Evolutionary conservation across 2,329 filamentous ascomycete genomes (phyloP).

Genomic region (Emergomyces pasteurianus): DNA sequence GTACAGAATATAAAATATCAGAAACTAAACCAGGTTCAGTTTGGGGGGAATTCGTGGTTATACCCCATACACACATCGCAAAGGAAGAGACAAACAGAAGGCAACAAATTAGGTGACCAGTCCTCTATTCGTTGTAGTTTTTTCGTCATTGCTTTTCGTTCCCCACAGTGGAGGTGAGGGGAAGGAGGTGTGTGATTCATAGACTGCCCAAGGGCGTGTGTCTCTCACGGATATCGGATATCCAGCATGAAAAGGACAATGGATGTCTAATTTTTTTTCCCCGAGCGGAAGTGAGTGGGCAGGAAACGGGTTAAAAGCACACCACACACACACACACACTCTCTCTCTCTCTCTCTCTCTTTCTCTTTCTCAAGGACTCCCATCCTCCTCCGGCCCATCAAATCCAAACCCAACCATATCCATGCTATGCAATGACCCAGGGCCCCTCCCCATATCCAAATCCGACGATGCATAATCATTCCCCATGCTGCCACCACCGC

Average conservation of each 20-base stretch:
- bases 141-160: background rate
- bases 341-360: no score
- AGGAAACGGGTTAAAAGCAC: no score
- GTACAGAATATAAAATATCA: background rate
- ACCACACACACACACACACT: no score
- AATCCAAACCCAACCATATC: constrained; percentile 35
- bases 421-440: constrained; percentile 33
- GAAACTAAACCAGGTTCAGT: background rate
- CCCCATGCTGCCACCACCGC: constrained; percentile 9
- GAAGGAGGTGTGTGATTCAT: no score
- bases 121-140: background rate
- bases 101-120: background rate
- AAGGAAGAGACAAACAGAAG: background rate
- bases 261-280: no score
- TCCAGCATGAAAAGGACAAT: no score
- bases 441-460: constrained; percentile 31
- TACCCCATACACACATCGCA: background rate
- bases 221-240: no score
- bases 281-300: no score
- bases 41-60: background rate
- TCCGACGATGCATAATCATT: constrained; percentile 34
- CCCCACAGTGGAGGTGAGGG: no score
- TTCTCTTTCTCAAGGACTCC: background rate
- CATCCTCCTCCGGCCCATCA: constrained; percentile 14
- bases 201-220: no score